Conservation (phyloP, 768 basidiomycete species). For the Leccinum imitatum region DNA sequence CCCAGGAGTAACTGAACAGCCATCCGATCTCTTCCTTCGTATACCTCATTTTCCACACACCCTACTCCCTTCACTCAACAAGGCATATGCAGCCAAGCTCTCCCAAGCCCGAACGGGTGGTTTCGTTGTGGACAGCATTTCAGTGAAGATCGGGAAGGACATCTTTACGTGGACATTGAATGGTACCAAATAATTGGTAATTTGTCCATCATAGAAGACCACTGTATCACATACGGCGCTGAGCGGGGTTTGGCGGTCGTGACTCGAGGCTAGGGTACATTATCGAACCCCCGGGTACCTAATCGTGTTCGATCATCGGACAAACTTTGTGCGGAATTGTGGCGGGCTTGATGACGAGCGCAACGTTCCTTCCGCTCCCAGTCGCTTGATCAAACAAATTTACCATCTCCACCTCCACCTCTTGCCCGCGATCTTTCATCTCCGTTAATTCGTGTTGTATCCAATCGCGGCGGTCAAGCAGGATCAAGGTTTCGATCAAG, state of each 20-base stretch:
- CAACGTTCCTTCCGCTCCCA: constrained; percentile 73
- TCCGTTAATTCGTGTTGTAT: constrained; percentile 41
- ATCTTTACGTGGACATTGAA: constrained; percentile 45
- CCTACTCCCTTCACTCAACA: constrained; percentile 51
- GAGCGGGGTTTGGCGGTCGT: constrained; percentile 3
- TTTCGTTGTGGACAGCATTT: constrained; percentile 55
- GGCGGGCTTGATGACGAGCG: constrained; percentile 49
- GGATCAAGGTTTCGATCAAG: constrained; percentile 61
- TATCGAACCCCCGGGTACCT: constrained; percentile 9
- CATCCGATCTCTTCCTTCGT: constrained; percentile 38
- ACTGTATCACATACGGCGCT: constrained; percentile 8
- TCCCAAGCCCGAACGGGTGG: constrained; percentile 43
- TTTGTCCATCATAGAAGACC: constrained; percentile 7
- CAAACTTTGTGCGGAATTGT: constrained; percentile 7
- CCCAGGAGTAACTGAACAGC: constrained; percentile 6
- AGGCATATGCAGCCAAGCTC: constrained; percentile 42
- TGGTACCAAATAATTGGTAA: constrained; percentile 14
- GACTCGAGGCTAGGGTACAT: constrained; percentile 1
- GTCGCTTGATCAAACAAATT: constrained; percentile 73
- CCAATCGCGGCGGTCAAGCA: constrained; percentile 64
- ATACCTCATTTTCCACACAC: constrained; percentile 52
- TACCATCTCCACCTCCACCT: constrained; percentile 45
- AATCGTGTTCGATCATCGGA: constrained; percentile 1
- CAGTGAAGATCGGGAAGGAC: constrained; percentile 72
- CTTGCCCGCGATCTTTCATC: constrained; percentile 15